Evolutionary conservation across 139 green algal genomes (phyloP).

Genomic region (Chlorella ohadii): DNA sequence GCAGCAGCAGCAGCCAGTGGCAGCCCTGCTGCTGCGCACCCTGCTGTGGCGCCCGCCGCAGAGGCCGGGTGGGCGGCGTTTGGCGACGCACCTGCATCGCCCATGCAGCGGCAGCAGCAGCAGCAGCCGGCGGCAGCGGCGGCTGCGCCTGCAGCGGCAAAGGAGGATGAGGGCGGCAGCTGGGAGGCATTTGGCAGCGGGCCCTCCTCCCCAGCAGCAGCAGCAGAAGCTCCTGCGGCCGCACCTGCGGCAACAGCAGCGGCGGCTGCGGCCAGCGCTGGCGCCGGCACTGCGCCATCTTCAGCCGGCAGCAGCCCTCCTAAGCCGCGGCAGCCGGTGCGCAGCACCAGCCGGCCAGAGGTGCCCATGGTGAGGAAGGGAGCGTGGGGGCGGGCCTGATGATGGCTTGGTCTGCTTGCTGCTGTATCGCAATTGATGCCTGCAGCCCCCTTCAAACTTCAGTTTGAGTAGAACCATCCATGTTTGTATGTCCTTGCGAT

Average conservation of each 20-base stretch:
- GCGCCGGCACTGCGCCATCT: not conserved
- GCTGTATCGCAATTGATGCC: too few species aligned
- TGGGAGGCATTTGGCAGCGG: slow-evolving; percentile 36
- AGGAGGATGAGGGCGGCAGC: not conserved
- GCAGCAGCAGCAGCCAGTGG: not conserved
- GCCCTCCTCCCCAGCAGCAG: not conserved
- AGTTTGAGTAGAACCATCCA: too few species aligned
- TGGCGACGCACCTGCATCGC: not conserved
- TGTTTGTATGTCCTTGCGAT: too few species aligned
- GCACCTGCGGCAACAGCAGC: not conserved
- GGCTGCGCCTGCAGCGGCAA: not conserved
- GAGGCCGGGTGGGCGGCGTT: slow-evolving; percentile 25
- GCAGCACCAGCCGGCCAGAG: slow-evolving; percentile 12
- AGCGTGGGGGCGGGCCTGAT: too few species aligned
- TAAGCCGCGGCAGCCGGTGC: slow-evolving; percentile 4
- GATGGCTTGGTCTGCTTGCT: not conserved
- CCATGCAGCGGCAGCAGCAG: not conserved
- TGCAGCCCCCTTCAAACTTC: too few species aligned
- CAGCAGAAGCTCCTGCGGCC: not conserved
- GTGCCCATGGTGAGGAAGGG: slow-evolving; percentile 10
- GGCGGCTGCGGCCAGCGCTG: not conserved
- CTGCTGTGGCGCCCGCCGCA: slow-evolving; percentile 19
- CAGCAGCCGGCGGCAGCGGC: not conserved
- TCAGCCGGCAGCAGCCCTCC: not conserved
- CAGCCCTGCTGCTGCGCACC: not conserved